Conservation (phyloP, 352 stramenopile genomes). For the Phytopythium ostracodes region DNA sequence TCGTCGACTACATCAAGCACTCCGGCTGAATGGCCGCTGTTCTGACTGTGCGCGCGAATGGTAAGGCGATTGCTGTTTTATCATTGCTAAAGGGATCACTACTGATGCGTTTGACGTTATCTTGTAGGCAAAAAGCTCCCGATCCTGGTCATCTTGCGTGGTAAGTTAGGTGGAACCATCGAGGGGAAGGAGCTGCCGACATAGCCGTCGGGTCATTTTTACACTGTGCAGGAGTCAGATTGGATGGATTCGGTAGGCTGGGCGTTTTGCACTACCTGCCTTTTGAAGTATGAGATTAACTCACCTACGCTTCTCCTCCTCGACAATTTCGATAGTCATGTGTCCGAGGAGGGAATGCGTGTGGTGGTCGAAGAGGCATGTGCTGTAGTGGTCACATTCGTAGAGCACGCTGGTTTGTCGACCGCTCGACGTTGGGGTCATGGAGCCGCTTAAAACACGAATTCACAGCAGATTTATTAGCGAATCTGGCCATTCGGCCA, state of each 20-base stretch:
- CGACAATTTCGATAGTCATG: slow-evolving; percentile 19
- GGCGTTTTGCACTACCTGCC: slow-evolving; percentile 1
- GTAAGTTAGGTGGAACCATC: neutral
- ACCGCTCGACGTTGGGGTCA: too few relatives aligned
- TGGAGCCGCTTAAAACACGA: too few relatives aligned
- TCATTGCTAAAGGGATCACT: too few relatives aligned
- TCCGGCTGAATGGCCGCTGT: too few relatives aligned
- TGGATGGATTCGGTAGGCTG: neutral
- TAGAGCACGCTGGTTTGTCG: neutral
- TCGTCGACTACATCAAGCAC: too few relatives aligned
- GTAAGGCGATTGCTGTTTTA: too few relatives aligned
- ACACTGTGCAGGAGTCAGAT: neutral
- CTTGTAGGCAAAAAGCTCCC: too few relatives aligned
- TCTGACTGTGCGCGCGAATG: too few relatives aligned
- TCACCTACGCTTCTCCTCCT: slow-evolving; percentile 13
- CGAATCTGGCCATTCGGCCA: too few relatives aligned
- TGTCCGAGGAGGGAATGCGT: slow-evolving; percentile 12
- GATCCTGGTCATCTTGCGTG: too few relatives aligned
- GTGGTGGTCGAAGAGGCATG: slow-evolving; percentile 7
- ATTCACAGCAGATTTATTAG: too few relatives aligned
- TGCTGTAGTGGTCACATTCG: neutral
- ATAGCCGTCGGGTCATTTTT: neutral
- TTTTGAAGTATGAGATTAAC: slow-evolving; percentile 9
- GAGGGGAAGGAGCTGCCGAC: neutral
- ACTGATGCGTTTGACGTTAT: too few relatives aligned